Evolutionary conservation across 1,284 basidiomycete genomes (phyloP).

Genomic region (Xerocomus tenax): DNA sequence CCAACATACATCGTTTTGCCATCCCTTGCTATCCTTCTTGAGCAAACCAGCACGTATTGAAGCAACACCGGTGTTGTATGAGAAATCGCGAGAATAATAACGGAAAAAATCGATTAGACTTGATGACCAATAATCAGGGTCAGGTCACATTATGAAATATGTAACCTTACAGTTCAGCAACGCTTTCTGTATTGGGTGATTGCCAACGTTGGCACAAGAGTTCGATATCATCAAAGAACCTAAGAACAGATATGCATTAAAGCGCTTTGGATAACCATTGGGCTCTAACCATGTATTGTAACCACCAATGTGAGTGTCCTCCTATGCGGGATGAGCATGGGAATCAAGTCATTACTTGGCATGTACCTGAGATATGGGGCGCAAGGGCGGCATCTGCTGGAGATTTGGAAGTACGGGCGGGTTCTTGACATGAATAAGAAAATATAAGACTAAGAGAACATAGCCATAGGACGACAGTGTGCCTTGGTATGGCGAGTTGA

Average conservation of each 20-base stretch:
- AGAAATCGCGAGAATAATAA: conserved; percentile 90
- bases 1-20: conserved; percentile 76
- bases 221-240: conserved; percentile 98
- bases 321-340: conserved; percentile 39
- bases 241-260: conserved; percentile 21
- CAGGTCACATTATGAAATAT: conserved; percentile 3
- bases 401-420: conserved; percentile 88
- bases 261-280: background rate
- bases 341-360: conserved; percentile 1
- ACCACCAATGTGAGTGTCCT: conserved; percentile 78
- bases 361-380: conserved; percentile 64
- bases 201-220: conserved; percentile 85
- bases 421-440: conserved; percentile 93
- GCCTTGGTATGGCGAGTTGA: conserved; percentile 95
- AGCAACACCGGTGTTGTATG: conserved; percentile 85
- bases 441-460: conserved; percentile 95
- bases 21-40: conserved; percentile 87
- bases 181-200: conserved; percentile 86
- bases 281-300: conserved; percentile 67
- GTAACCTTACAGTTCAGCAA: conserved; percentile 76
- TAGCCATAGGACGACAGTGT: conserved; percentile 97
- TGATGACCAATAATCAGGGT: conserved; percentile 8
- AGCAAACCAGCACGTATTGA: conserved; percentile 85
- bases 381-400: conserved; percentile 80
- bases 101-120: conserved; percentile 97